Evolutionary conservation across 805 yeast genomes (phyloP).

Genomic region (Scheffersomyces coipomensis): DNA sequence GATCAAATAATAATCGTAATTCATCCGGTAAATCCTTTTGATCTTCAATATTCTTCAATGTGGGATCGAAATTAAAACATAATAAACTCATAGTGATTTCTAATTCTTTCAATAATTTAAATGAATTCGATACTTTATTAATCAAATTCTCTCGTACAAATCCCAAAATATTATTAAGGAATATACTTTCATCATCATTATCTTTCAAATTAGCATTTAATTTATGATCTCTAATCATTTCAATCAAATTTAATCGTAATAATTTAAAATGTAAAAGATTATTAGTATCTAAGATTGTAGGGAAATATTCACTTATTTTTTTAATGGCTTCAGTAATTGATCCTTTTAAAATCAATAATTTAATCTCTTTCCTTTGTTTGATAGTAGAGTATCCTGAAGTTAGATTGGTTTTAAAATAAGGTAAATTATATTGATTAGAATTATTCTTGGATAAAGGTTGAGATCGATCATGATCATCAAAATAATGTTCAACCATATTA

Average conservation of each 20-base stretch:
- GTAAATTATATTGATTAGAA: neutral
- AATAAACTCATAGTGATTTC: conserved; percentile 84
- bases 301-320: conserved; percentile 56
- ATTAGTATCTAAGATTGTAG: conserved; percentile 62
- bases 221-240: conserved; percentile 65
- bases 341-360: conserved; percentile 55
- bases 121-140: conserved; percentile 56
- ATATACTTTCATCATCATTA: conserved; percentile 40
- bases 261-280: conserved; percentile 69
- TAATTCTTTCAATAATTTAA: conserved; percentile 62
- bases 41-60: conserved; percentile 25
- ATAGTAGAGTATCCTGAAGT: conserved; percentile 49
- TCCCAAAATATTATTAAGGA: conserved; percentile 50
- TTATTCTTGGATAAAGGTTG: neutral
- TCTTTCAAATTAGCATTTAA: conserved; percentile 12
- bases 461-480: conserved; percentile 4
- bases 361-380: conserved; percentile 51
- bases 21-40: conserved; percentile 51
- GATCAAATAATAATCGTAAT: conserved; percentile 54
- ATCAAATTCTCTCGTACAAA: conserved; percentile 66
- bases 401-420: conserved; percentile 9
- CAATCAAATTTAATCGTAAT: conserved; percentile 71
- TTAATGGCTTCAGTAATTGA: conserved; percentile 58
- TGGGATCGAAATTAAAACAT: conserved; percentile 46
- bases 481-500: conserved; percentile 7